Conservation (phyloP, 139 green algal genomes). For the Zygnema circumcarinatum region DNA sequence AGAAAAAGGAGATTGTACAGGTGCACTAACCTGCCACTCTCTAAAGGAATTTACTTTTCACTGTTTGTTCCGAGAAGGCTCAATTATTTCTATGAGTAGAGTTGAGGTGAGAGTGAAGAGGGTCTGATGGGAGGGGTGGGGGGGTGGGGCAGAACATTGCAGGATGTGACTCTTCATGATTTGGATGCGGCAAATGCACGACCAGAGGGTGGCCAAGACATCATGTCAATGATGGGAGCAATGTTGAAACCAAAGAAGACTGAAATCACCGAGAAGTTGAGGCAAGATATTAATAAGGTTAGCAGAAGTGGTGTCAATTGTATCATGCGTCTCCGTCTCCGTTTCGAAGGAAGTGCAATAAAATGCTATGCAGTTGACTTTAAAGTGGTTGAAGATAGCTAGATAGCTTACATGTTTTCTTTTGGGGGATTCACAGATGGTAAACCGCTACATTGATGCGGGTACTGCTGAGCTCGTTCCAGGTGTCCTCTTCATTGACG, state of each 20-base stretch:
- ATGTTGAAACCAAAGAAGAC: slow-evolving; percentile 99
- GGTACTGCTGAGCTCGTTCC: slow-evolving; percentile 93
- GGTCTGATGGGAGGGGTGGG: too few relatives aligned
- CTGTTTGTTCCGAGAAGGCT: background rate
- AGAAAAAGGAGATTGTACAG: slow-evolving; percentile 96
- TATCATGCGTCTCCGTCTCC: too few relatives aligned
- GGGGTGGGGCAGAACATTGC: too few relatives aligned
- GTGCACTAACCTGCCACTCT: too few relatives aligned
- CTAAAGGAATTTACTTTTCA: background rate
- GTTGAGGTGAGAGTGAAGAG: background rate
- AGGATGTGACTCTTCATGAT: slow-evolving; percentile 99
- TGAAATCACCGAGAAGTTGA: slow-evolving; percentile 99
- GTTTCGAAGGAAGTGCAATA: too few relatives aligned
- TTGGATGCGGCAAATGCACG: slow-evolving; percentile 94
- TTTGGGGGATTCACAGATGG: slow-evolving; percentile 61
- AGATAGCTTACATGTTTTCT: background rate
- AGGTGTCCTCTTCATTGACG: slow-evolving; percentile 98
- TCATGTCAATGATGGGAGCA: slow-evolving; percentile 93
- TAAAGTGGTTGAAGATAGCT: background rate
- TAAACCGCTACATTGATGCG: slow-evolving; percentile 76
- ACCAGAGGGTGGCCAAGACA: slow-evolving; percentile 90
- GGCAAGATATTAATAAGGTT: slow-evolving; percentile 96
- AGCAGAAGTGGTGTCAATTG: background rate
- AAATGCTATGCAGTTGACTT: too few relatives aligned
- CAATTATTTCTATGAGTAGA: too few relatives aligned